Conservation (phyloP, 139 green algal genomes). For the Chlorella sp. region DNA sequence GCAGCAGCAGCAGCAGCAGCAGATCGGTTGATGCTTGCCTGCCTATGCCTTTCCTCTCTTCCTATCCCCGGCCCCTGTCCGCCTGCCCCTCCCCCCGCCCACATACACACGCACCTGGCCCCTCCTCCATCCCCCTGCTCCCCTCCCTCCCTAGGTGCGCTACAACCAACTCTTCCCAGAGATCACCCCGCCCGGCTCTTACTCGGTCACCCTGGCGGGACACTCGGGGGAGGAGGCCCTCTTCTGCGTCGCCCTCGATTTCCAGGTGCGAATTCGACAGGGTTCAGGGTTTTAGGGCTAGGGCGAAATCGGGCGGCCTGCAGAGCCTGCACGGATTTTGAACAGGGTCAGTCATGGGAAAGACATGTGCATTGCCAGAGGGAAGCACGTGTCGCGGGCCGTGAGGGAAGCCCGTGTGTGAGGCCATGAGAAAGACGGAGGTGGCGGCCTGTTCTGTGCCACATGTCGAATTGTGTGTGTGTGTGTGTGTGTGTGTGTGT, state of each 20-base stretch:
- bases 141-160: neutral
- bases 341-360: no score
- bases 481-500: no score
- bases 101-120: neutral
- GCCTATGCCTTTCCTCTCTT: neutral
- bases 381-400: no score
- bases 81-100: neutral
- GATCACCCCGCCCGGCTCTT: constrained; percentile 23
- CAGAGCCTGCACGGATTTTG: no score
- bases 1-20: no score
- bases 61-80: neutral
- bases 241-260: constrained; percentile 21
- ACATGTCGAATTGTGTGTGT: no score
- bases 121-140: no score
- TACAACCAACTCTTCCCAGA: constrained; percentile 24
- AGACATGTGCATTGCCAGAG: neutral
- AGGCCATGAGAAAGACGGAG: no score
- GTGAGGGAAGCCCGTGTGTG: no score
- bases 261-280: neutral
- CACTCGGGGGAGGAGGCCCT: neutral
- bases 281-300: neutral
- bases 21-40: neutral
- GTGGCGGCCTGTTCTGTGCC: no score
- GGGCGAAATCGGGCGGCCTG: neutral
- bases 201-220: constrained; percentile 18